Percentiles rank a stretch among this genome's conserved stretches.
These are phyloP conservation scores for Aspergillus cejpii DNA, from an alignment of 2,329 filamentous ascomycete species.

Conservation along the genomic window DNA sequence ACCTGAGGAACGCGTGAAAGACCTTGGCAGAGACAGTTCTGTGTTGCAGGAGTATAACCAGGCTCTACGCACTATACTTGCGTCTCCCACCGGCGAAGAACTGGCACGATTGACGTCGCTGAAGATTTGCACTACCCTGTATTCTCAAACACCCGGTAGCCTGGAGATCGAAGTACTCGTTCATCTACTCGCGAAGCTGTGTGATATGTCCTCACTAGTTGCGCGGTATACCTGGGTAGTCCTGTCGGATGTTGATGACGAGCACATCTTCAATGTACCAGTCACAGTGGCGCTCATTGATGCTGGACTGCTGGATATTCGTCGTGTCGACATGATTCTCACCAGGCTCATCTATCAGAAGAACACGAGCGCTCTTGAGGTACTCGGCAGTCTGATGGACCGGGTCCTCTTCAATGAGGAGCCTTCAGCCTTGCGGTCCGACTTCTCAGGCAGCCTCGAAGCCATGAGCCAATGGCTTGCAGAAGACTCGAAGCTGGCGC, in stretches of 20 bases:
- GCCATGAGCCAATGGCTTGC: slow-evolving; percentile 73
- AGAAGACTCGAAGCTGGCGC: slow-evolving; percentile 60
- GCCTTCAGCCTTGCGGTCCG: slow-evolving; percentile 70
- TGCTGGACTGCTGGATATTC: slow-evolving; percentile 54
- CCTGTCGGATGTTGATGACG: slow-evolving; percentile 50
- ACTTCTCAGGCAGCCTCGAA: slow-evolving; percentile 77
- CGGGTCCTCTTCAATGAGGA: slow-evolving; percentile 70
- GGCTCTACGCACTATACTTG: slow-evolving; percentile 49
- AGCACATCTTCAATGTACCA: slow-evolving; percentile 56
- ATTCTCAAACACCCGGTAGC: slow-evolving; percentile 48
- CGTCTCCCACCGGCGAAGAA: slow-evolving; percentile 51
- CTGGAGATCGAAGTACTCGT: slow-evolving; percentile 59
- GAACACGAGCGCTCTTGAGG: slow-evolving; percentile 66
- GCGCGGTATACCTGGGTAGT: slow-evolving; percentile 47
- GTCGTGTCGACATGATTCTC: slow-evolving; percentile 63
- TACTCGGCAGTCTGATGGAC: slow-evolving; percentile 73
- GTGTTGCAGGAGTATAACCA: slow-evolving; percentile 55
- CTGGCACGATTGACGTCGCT: slow-evolving; percentile 52
- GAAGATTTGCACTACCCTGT: slow-evolving; percentile 52
- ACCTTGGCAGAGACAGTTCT: slow-evolving; percentile 49
- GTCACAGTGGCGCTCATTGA: slow-evolving; percentile 57
- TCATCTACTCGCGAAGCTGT: slow-evolving; percentile 56
- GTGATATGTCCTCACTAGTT: slow-evolving; percentile 53
- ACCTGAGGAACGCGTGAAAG: slow-evolving; percentile 52
- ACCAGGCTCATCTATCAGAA: slow-evolving; percentile 65